A percentile compares a stretch with the other conserved stretches of the same genome.
Conservation (phyloP, 2,329 filamentous ascomycete species). For the Atkinsonella hypoxylon region DNA sequence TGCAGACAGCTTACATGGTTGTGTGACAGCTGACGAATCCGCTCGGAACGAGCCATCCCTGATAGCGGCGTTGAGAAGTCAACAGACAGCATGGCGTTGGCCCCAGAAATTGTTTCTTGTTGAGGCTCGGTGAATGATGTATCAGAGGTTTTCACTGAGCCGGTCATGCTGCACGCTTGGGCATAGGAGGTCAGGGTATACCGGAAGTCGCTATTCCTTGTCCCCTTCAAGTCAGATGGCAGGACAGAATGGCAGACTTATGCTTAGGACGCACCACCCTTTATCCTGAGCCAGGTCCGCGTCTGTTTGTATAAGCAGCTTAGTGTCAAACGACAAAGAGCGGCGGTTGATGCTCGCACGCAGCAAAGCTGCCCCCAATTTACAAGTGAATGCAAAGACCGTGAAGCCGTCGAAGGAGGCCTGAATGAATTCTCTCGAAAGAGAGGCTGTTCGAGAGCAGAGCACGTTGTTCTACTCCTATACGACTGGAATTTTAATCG, state of each 20-base stretch:
- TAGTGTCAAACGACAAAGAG: not conserved
- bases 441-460: not conserved
- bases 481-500: no score
- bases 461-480: no score
- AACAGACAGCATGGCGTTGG: conserved; percentile 22
- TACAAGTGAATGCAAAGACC: not conserved
- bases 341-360: not conserved
- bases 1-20: conserved; percentile 21
- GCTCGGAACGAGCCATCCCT: conserved; percentile 22
- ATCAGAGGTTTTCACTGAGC: not conserved
- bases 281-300: not conserved
- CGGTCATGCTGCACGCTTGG: not conserved
- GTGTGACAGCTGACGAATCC: conserved; percentile 26
- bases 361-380: not conserved
- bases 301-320: not conserved
- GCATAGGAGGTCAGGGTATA: not conserved
- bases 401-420: not conserved
- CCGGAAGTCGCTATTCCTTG: not conserved
- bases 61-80: conserved; percentile 28
- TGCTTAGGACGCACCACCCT: no score
- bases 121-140: not conserved
- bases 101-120: not conserved
- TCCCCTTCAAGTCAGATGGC: no score
- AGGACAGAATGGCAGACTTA: no score
- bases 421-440: not conserved